Base-by-base conservation (phyloP, 352 stramenopile genomes). In the Phytopythium mirpurense region DNA sequence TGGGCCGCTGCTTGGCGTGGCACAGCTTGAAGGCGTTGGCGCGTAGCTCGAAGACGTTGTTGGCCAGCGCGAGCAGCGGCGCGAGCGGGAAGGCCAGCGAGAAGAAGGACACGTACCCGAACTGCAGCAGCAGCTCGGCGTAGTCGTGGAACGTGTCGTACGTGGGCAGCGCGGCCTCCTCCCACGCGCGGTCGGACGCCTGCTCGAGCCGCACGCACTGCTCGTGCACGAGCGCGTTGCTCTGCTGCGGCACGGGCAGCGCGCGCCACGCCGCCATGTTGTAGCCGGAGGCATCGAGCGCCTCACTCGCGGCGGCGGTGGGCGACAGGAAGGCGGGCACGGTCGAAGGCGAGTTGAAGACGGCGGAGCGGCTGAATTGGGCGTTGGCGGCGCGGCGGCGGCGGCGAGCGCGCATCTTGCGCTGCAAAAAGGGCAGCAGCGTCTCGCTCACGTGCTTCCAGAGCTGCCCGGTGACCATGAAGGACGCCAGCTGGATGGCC, bases 121-220 rank as follows among this genome's bases (percentile, higher is more conserved):
- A 98, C 63, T 98, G 92, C 52, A 98, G 93, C 40, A 98, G 61
- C 78, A 94, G 90, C 64, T 92, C 82, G 10, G 96, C 93, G 64
- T 98, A 98, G 61, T 98, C 93, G 27, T 96, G 86, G 63, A 98
- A 98, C 62, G 86, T 97, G 56, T 98, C 90, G 68, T 98, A 96
- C 37, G 72, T 61, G 59, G 88, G 83, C 16, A 97, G 72, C 54
- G 93, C 81, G 46, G 93, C 81, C 55, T 98, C 93, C 59, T 97
- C 83, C 95, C 83, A 93, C n/a, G 83, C 76, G 10, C 64, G 63
- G 62, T 90, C 80, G 5, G 80, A 90, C 24, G 83, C 80, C 58
- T 93, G 83, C 55, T 91, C 83, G 14, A 93, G 62, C 21, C 83
- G 74, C 16, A 90, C 73, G 50, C 82, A 93, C 62, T 93, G 82